phyloP scores from a whole-genome alignment of 2,329 filamentous ascomycete species.

The Colletotrichum echinochloae region DNA sequence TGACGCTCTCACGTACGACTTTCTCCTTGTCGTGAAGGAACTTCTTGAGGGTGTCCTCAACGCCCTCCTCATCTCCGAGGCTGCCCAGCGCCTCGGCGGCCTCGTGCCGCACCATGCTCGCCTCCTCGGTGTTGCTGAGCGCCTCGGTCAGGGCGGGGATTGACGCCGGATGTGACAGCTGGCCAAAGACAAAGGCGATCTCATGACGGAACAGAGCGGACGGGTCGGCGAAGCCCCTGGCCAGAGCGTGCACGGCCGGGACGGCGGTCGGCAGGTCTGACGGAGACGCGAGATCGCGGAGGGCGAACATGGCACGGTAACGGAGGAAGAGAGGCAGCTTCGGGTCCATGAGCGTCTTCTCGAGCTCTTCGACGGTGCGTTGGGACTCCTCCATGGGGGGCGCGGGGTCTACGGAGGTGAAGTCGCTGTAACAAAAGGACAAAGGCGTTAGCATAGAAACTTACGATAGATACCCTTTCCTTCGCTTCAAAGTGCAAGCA shows the following conservation, averaged over 20 bases:
- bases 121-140: constrained; percentile 83
- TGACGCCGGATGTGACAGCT: constrained; percentile 94
- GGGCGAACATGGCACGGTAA: constrained; percentile 97
- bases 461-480: constrained; percentile 21
- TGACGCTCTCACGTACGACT: constrained; percentile 93
- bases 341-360: constrained; percentile 82
- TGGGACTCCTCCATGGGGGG: constrained; percentile 83
- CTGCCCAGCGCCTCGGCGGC: constrained; percentile 96
- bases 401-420: constrained; percentile 94
- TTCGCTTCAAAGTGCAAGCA: background rate
- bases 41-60: constrained; percentile 84
- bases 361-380: constrained; percentile 79
- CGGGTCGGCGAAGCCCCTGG: constrained; percentile 84
- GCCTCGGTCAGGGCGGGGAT: constrained; percentile 88
- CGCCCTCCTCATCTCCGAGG: constrained; percentile 91
- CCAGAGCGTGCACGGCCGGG: constrained; percentile 87
- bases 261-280: constrained; percentile 90
- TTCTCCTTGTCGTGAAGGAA: constrained; percentile 93
- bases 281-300: constrained; percentile 93
- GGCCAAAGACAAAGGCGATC: constrained; percentile 97
- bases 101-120: constrained; percentile 97
- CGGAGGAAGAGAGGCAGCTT: constrained; percentile 85
- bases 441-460: constrained; percentile 32
- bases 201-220: constrained; percentile 97
- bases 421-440: constrained; percentile 74